Conservation (phyloP, 495 filamentous ascomycete species). For the Penicillium desertorum region DNA sequence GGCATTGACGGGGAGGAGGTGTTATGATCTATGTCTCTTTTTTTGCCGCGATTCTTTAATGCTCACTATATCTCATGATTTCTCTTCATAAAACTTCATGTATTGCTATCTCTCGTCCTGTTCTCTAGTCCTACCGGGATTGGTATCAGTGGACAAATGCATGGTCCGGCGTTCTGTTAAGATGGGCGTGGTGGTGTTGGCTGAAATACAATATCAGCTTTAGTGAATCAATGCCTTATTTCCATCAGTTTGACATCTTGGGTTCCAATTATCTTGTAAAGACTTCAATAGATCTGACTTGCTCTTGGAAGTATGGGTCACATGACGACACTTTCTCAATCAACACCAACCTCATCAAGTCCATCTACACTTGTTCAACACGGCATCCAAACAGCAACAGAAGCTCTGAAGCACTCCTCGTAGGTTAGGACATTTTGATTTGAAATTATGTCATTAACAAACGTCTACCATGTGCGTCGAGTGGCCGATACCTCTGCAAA, state of each 20-base stretch:
- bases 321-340: conserved; percentile 13
- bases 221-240: conserved; percentile 4
- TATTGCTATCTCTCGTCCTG: conserved; percentile 17
- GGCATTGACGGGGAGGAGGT: conserved; percentile 33
- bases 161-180: conserved; percentile 30
- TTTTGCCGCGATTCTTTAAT: conserved; percentile 5
- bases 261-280: not conserved
- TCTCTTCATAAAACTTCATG: conserved; percentile 8
- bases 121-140: conserved; percentile 15
- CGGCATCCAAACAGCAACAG: not conserved
- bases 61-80: conserved; percentile 15
- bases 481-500: conserved; percentile 83
- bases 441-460: conserved; percentile 60
- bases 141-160: conserved; percentile 29
- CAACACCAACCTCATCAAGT: conserved; percentile 16
- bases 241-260: not conserved
- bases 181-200: conserved; percentile 6
- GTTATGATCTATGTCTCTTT: conserved; percentile 20
- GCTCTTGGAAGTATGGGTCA: conserved; percentile 11
- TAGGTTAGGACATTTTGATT: not conserved
- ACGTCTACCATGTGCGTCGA: conserved; percentile 81
- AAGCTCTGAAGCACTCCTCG: not conserved
- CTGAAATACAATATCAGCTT: conserved; percentile 4
- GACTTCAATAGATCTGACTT: not conserved
- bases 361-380: not conserved